A percentile compares a stretch with the other conserved stretches of the same genome.
These are phyloP conservation scores for Apiospora rasikravindrae DNA, from an alignment of 2,329 filamentous ascomycete genomes.

Conservation along the genomic window DNA sequence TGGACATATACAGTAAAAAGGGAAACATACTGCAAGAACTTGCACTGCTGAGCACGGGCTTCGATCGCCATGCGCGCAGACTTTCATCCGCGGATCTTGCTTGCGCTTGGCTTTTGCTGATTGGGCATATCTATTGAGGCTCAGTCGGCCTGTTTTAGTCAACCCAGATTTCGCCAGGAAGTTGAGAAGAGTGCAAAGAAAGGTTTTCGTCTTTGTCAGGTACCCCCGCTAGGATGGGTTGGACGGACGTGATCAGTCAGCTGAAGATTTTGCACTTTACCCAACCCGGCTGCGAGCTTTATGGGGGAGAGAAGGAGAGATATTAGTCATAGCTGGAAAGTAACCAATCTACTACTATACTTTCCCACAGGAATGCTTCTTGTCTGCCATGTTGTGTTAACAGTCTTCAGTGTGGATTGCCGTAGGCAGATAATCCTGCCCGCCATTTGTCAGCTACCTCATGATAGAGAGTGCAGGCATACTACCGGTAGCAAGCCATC, in stretches of 20 bases:
- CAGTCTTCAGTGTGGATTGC: no score
- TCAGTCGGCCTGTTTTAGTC: background rate
- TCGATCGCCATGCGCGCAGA: background rate
- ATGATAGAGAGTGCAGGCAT: background rate
- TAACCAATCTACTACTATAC: background rate
- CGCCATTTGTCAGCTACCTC: background rate
- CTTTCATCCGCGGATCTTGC: background rate
- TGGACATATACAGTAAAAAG: background rate
- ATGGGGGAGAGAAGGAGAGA: background rate
- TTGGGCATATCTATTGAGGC: background rate
- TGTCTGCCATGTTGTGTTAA: background rate
- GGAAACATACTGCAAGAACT: background rate
- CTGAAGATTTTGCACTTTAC: background rate
- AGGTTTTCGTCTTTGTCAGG: background rate
- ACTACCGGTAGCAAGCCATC: background rate
- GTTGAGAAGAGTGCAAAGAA: conserved; percentile 3
- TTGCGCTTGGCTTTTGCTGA: conserved; percentile 12
- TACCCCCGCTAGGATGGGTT: background rate
- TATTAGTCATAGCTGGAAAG: background rate
- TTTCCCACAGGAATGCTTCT: background rate
- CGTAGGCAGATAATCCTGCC: background rate
- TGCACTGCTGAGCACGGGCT: background rate
- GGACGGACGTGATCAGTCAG: background rate
- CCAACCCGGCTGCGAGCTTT: background rate
- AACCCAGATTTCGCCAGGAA: background rate